Base-by-base conservation (phyloP, 306 rosid genomes). In the Begonia masoniana region DNA sequence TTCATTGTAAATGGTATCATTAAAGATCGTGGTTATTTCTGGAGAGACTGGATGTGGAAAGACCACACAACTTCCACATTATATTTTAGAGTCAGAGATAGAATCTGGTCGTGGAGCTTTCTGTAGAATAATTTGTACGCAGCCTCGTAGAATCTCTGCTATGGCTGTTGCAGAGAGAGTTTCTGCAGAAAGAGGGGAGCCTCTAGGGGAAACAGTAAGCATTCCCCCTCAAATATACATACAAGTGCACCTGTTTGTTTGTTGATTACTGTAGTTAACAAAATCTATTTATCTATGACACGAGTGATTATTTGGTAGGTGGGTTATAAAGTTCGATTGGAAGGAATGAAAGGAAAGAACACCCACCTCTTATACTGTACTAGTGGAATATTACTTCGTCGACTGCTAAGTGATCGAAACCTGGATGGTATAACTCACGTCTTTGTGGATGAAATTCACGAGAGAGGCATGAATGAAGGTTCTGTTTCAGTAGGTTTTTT, bases 221-320 rank as follows among this genome's bases (percentile, higher is more conserved):
- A 61, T 43, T 63, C 19, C 54, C 55, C 71, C 64, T 46, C 46
- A 26, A 51, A 69, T 62, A 24, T 60, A 57, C 43, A 11, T 52
- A 51, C 15, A 53, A 41, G 45, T 43, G 49, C 42, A 42, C 53
- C 39, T 31, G 39, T 31, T 31, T 31, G 39, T 31, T 31, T 31
- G 39, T 3, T 31, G 39, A 31, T 31, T 31, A 31, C 1, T 31
- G 9, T 31, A 31, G 9, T 31, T 31, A 31, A 31, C 39, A 31
- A 31, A 31, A 31, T 5, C 39, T 6, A 31, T 31, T 31, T 31
- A 6, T 31, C 39, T 31, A 78, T 79, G 80, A 82, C 77, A 70
- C 78, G 80, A 80, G 78, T 73, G 73, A 71, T 85, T 76, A 74
- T 89, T 80, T 82, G 84, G 45, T 67, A 77, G 83, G 76, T 77